Conservation (phyloP, 148 eudicot species). For the Camellia granthamiana region DNA sequence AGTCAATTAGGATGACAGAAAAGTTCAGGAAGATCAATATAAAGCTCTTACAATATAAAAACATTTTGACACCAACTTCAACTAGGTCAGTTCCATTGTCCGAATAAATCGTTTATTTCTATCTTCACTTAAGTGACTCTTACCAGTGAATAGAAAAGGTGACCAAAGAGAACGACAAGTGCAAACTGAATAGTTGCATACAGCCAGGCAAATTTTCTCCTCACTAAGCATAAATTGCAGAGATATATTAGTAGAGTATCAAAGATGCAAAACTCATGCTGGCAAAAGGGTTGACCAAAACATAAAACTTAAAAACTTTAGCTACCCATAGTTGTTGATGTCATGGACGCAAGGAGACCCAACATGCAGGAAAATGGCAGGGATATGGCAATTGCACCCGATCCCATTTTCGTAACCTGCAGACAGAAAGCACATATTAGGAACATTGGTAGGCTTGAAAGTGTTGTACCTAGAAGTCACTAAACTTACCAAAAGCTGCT, state of each 20-base stretch:
- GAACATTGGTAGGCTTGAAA: not conserved
- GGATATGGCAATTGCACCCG: conserved; percentile 93
- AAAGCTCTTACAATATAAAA: not conserved
- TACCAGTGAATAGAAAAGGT: conserved; percentile 71
- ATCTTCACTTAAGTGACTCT: conserved; percentile 5
- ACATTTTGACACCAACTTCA: not conserved
- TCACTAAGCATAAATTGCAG: conserved; percentile 40
- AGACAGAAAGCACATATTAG: conserved; percentile 9
- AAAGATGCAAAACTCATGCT: not conserved
- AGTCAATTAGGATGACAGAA: not conserved
- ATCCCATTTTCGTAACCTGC: conserved; percentile 72
- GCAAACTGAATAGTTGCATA: conserved; percentile 73
- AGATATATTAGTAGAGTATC: conserved; percentile 15
- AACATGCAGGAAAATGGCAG: conserved; percentile 94
- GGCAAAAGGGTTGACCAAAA: not conserved
- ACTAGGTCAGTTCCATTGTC: not conserved
- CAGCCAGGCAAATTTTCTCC: conserved; percentile 72
- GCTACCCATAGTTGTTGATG: conserved; percentile 90
- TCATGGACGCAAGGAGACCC: conserved; percentile 96
- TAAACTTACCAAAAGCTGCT: conserved; percentile 85
- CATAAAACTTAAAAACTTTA: not conserved
- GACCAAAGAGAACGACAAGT: conserved; percentile 68
- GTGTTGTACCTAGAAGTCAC: not conserved
- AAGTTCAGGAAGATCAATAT: not conserved
- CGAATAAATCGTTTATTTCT: not conserved